Base-by-base conservation (phyloP, 352 stramenopile species). In the Phytophthora parvispora region DNA sequence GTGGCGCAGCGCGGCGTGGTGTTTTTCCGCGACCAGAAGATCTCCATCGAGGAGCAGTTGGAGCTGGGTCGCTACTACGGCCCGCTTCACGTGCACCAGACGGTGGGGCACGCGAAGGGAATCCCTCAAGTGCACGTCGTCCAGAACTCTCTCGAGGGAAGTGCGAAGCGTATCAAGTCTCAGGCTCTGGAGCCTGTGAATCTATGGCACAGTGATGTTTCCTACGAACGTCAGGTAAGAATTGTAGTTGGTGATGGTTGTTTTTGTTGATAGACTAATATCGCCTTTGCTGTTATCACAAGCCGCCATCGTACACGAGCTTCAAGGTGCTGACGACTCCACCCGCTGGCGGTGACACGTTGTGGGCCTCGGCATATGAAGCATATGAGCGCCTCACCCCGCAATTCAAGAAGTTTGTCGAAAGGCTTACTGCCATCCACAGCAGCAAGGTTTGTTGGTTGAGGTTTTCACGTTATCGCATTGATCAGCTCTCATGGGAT, bases 351-450 rank as follows among this genome's bases (percentile, higher is more conserved):
- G 79, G 67, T 7, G 79, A 85, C 50, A 87, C 79, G 15, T 27
- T 87, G 13, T 87, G 77, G 77, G 64, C 75, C 0, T 82, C 75
- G 0, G 66, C 61, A 15, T 83, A 83, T 51, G 77, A 84, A n/a
- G 79, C 79, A 6, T 87, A 85, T 58, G 74, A 87, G 2, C 77
- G 77, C n/a, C 65, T 87, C 4, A 80, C 79, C 15, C 73, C 74
- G 5, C 49, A 61, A n/a, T 75, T 85, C 38, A 60, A 82, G 45
- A 76, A 76, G 47, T 76, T 85, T 51, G 49, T 85, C 12, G 74
- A 85, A 34, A 68, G 72, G 5, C 72, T 87, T 10, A 80, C 68
- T 6, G 79, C 79, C 10, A 76, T 83, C 24, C 79, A 87, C 66
- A 86, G 74, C 59, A 77, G 78, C 69, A 81, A 81, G 64, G 64